Percentiles rank a stretch among this genome's conserved stretches.
phyloP scores from a whole-genome alignment of 495 filamentous ascomycete species.

The Aspergillus coremiiformis region DNA sequence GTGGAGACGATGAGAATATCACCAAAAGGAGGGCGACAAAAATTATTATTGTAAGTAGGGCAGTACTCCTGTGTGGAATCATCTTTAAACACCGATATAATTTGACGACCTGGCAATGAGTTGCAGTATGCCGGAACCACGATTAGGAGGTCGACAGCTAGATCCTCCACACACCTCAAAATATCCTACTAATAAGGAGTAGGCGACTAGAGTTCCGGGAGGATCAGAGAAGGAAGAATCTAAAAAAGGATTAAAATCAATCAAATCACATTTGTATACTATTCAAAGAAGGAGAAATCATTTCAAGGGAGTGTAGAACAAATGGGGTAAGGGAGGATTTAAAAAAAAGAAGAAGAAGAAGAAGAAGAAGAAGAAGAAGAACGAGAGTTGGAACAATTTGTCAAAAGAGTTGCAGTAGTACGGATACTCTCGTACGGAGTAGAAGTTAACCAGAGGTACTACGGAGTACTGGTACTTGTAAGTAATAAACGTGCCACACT shows the following conservation, averaged over 20 bases:
- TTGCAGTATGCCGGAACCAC: not conserved
- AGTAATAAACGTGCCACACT: no score
- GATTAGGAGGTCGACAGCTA: not conserved
- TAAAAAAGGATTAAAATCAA: not conserved
- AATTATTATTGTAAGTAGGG: conserved; percentile 36
- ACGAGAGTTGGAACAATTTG: no score
- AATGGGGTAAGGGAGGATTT: not conserved
- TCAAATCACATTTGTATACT: not conserved
- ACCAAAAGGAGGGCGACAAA: conserved; percentile 40
- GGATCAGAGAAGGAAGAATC: not conserved
- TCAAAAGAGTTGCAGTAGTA: no score
- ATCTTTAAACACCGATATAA: conserved; percentile 18
- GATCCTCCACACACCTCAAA: not conserved
- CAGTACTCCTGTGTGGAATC: conserved; percentile 39
- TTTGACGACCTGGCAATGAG: not conserved
- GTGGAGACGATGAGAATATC: conserved; percentile 38
- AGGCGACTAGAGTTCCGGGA: not conserved
- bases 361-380: not conserved
- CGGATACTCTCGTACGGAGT: no score
- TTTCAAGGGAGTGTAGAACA: not conserved
- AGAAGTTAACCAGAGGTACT: no score
- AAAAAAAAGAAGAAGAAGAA: not conserved
- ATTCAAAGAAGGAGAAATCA: not conserved
- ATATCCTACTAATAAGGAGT: not conserved
- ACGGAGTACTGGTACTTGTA: not conserved